phyloP scores from a whole-genome alignment of 2,329 filamentous ascomycete species.

The Penicillium sumatraense region DNA sequence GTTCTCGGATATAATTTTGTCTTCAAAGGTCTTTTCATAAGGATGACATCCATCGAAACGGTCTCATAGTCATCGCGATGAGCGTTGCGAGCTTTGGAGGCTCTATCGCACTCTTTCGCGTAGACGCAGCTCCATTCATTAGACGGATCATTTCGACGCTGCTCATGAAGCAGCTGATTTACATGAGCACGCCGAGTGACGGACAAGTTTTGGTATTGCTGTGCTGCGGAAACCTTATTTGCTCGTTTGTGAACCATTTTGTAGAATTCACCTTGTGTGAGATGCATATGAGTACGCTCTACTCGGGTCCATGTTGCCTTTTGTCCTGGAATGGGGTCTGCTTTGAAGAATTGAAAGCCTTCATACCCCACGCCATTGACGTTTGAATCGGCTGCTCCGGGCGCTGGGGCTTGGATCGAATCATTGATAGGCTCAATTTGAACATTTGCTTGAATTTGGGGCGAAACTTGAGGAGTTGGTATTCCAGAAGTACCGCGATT shows the following conservation, averaged over 20 bases:
- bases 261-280: constrained; percentile 36
- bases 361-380: constrained; percentile 29
- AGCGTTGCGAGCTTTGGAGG: constrained; percentile 32
- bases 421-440: background rate
- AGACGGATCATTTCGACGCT: constrained; percentile 31
- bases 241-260: constrained; percentile 36
- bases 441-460: background rate
- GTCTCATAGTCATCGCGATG: constrained; percentile 36
- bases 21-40: constrained; percentile 34
- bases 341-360: constrained; percentile 43
- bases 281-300: constrained; percentile 34
- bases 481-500: background rate
- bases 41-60: constrained; percentile 39
- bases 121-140: constrained; percentile 47
- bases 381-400: constrained; percentile 7
- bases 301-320: constrained; percentile 37
- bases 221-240: constrained; percentile 29
- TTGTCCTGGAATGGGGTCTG: constrained; percentile 32
- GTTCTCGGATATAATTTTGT: constrained; percentile 19
- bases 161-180: constrained; percentile 39
- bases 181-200: constrained; percentile 38
- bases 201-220: constrained; percentile 36
- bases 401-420: background rate
- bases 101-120: constrained; percentile 35
- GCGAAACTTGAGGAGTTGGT: background rate